A percentile compares a stretch with the other conserved stretches of the same genome.
Conservation (phyloP, 306 rosid species). For the Betula pendula region DNA sequence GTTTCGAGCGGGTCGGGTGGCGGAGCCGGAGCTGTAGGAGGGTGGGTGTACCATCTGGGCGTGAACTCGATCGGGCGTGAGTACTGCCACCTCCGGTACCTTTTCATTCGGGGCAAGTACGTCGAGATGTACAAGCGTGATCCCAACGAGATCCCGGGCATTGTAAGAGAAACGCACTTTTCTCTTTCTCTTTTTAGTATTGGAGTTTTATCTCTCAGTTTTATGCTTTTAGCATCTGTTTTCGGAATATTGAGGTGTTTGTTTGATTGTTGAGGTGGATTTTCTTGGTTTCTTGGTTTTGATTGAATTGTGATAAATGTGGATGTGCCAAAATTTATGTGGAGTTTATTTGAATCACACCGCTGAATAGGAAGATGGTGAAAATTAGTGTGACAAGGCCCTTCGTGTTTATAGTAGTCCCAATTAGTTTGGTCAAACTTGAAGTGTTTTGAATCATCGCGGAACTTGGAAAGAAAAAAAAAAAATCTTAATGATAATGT, state of each 20-base stretch:
- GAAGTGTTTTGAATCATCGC: background rate
- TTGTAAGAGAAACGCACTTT: constrained; percentile 42
- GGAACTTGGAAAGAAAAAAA: background rate
- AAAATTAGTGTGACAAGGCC: background rate
- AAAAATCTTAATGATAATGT: background rate
- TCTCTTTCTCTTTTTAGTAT: background rate
- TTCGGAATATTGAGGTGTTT: background rate
- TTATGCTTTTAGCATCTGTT: background rate
- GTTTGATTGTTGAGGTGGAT: background rate
- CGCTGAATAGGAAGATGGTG: background rate
- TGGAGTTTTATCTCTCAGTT: background rate
- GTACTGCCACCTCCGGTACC: constrained; percentile 71
- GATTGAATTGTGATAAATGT: too few relatives aligned
- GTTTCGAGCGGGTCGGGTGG: constrained; percentile 7
- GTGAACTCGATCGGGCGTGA: constrained; percentile 83
- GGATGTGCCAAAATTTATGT: too few relatives aligned
- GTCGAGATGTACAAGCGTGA: constrained; percentile 85
- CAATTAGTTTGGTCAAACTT: background rate
- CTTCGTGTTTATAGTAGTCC: background rate
- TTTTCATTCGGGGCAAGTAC: constrained; percentile 65
- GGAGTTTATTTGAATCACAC: too few relatives aligned
- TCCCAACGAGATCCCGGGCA: constrained; percentile 75
- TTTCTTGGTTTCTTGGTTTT: too few relatives aligned
- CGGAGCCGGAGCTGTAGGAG: constrained; percentile 45
- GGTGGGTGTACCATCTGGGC: constrained; percentile 90